Conservation (phyloP, 2,329 filamentous ascomycete genomes). For the Hypoxylon sp. region DNA sequence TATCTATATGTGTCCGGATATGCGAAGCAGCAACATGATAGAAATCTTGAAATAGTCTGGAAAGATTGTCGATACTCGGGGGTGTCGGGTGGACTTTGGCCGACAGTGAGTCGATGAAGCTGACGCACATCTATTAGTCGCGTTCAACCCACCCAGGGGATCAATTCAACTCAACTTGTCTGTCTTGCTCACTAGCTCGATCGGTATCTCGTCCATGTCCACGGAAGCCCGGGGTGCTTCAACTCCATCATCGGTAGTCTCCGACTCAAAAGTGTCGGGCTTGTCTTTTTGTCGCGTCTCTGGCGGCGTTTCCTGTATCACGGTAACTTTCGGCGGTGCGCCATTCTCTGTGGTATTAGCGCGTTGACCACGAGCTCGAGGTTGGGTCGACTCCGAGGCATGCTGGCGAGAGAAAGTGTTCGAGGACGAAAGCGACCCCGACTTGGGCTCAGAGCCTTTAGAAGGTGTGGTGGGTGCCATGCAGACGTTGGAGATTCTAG, state of each 20-base stretch:
- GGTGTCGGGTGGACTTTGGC: constrained; percentile 89
- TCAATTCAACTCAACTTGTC: constrained; percentile 74
- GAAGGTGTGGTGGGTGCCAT: constrained; percentile 48
- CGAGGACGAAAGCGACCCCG: constrained; percentile 46
- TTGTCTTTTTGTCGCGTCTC: constrained; percentile 48
- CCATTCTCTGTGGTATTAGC: constrained; percentile 63
- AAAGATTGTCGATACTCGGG: constrained; percentile 83
- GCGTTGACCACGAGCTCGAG: constrained; percentile 57
- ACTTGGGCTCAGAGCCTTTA: constrained; percentile 47
- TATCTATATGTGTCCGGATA: constrained; percentile 87
- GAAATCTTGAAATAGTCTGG: constrained; percentile 94
- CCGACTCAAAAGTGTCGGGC: constrained; percentile 65
- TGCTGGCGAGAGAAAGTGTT: constrained; percentile 48
- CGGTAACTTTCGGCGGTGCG: constrained; percentile 49
- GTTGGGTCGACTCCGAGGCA: constrained; percentile 50
- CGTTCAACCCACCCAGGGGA: constrained; percentile 17
- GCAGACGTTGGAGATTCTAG: constrained; percentile 33
- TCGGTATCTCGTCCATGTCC: constrained; percentile 89
- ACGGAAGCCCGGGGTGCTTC: constrained; percentile 69
- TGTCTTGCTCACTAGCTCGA: constrained; percentile 90
- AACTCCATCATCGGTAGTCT: constrained; percentile 60
- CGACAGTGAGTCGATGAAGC: constrained; percentile 90
- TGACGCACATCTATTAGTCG: constrained; percentile 55
- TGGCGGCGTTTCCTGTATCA: constrained; percentile 40
- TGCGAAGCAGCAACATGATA: constrained; percentile 84